Evolutionary conservation across 495 filamentous ascomycete species (phyloP).

Genomic region (Aspergillus funiculosus): DNA sequence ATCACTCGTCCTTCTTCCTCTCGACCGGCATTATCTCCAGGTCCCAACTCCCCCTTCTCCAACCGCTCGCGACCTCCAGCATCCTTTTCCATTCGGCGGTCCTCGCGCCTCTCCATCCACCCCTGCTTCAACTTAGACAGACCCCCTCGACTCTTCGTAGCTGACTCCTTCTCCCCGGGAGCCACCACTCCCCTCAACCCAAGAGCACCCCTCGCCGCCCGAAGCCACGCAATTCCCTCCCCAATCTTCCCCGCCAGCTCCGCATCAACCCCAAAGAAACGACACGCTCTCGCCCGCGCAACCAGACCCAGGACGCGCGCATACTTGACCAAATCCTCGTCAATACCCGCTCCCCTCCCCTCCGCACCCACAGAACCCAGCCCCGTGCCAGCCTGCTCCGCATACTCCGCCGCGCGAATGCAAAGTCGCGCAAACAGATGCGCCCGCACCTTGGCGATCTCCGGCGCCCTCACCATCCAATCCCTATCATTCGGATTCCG

Average conservation of each 20-base stretch:
- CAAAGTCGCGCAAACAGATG: conserved; percentile 83
- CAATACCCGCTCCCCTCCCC: conserved; percentile 26
- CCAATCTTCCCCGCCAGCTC: conserved; percentile 76
- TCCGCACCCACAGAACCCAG: conserved; percentile 36
- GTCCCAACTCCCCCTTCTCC: conserved; percentile 59
- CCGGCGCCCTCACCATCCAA: conserved; percentile 86
- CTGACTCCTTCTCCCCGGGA: conserved; percentile 17
- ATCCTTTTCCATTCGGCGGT: conserved; percentile 64
- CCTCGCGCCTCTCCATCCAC: conserved; percentile 46
- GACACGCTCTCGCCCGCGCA: conserved; percentile 73
- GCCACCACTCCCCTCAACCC: conserved; percentile 41
- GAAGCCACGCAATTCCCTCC: conserved; percentile 76
- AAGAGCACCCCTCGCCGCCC: conserved; percentile 63
- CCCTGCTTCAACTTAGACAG: conserved; percentile 41
- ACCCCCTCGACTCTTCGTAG: conserved; percentile 38
- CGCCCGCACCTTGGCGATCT: conserved; percentile 81
- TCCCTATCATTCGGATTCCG: conserved; percentile 75
- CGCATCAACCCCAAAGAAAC: conserved; percentile 86
- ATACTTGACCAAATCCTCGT: conserved; percentile 64
- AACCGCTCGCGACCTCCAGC: conserved; percentile 43
- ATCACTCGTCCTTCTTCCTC: conserved; percentile 81
- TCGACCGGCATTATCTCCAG: conserved; percentile 78
- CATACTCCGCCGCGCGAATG: conserved; percentile 57
- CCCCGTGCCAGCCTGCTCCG: conserved; percentile 45
- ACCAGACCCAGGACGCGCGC: conserved; percentile 65